Conservation (phyloP, 1,284 basidiomycete genomes). For the Lentinula novae-zelandiae region DNA sequence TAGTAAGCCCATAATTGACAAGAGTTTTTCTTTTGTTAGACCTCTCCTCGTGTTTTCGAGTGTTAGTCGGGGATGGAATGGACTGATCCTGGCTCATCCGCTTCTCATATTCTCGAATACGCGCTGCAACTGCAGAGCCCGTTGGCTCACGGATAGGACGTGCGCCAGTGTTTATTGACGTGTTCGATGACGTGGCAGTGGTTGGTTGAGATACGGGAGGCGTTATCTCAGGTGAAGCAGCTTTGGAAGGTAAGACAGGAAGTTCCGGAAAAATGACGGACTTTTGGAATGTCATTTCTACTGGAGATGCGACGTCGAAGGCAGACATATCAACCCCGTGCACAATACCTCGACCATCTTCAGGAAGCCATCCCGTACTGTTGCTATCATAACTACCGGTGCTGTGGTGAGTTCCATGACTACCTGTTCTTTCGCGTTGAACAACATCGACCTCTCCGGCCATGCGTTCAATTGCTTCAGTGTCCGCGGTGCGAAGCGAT, state of each 20-base stretch:
- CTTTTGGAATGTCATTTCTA: constrained; percentile 23
- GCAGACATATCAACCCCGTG: constrained; percentile 8
- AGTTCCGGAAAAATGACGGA: constrained; percentile 10
- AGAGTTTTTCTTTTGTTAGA: constrained; percentile 23
- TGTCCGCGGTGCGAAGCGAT: constrained; percentile 61
- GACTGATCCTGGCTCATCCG: constrained; percentile 35
- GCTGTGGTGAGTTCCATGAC: constrained; percentile 27
- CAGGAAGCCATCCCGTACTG: constrained; percentile 7
- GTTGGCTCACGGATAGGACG: constrained; percentile 14
- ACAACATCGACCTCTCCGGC: constrained; percentile 62
- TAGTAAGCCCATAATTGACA: constrained; percentile 53
- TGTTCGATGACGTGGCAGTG: constrained; percentile 12
- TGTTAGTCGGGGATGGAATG: constrained; percentile 27
- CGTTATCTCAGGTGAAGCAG: constrained; percentile 15
- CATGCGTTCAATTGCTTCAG: constrained; percentile 61
- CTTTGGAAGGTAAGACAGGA: constrained; percentile 9
- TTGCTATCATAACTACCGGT: constrained; percentile 19
- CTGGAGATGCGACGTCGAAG: constrained; percentile 13
- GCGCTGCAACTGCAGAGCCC: constrained; percentile 30
- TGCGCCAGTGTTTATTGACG: constrained; percentile 14
- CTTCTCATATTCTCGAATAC: constrained; percentile 35
- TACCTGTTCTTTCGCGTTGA: constrained; percentile 47
- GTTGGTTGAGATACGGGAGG: constrained; percentile 15
- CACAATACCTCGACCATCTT: constrained; percentile 13
- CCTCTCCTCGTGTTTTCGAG: constrained; percentile 28